phyloP scores from a whole-genome alignment of 371 early-diverging fungal species.

The Apophysomyces elegans region DNA sequence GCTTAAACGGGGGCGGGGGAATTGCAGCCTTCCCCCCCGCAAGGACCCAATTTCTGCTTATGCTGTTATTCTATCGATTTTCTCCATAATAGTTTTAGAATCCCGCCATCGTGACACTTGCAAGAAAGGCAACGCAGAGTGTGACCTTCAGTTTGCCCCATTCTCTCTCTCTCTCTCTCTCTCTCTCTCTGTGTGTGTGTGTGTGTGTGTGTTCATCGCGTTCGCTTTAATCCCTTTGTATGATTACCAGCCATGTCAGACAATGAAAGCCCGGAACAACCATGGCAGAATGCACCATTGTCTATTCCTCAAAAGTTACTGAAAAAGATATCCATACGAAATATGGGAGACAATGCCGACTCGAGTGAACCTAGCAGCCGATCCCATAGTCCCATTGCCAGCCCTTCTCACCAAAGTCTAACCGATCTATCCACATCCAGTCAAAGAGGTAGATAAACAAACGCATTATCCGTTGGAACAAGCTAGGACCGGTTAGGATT shows the following conservation, averaged over 20 bases:
- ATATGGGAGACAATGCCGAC: constrained; percentile 16
- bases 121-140: too few relatives aligned
- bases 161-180: too few relatives aligned
- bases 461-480: background rate
- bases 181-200: too few relatives aligned
- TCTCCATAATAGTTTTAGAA: too few relatives aligned
- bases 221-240: background rate
- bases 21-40: too few relatives aligned
- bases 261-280: constrained; percentile 24
- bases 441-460: background rate
- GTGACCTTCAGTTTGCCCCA: too few relatives aligned
- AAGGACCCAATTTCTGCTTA: too few relatives aligned
- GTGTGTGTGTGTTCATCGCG: too few relatives aligned
- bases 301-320: constrained; percentile 35
- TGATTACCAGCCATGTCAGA: constrained; percentile 4
- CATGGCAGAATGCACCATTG: constrained; percentile 15
- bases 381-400: constrained; percentile 6
- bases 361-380: constrained; percentile 11
- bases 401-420: constrained; percentile 7
- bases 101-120: too few relatives aligned
- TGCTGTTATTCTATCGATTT: too few relatives aligned
- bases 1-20: too few relatives aligned
- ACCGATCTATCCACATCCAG: constrained; percentile 19
- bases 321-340: constrained; percentile 32
- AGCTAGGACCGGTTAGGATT: background rate